Evolutionary conservation across 2,329 filamentous ascomycete species (phyloP), one percentile per base, ranked within the genome.

Genomic region (Trichoderma sp.): DNA sequence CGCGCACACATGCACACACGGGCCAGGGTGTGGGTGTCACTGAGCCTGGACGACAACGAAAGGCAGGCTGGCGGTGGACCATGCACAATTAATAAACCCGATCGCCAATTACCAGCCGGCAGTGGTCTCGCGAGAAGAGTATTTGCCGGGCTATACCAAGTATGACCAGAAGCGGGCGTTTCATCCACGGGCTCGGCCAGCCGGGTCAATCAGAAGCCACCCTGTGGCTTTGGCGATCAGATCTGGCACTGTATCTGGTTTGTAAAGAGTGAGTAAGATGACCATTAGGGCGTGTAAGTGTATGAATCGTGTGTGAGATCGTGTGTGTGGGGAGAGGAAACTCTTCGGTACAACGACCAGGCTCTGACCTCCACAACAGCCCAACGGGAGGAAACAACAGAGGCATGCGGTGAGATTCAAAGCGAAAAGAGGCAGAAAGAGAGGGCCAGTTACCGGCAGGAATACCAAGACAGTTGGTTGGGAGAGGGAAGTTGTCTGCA

Each of bases 21-120:
- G 57, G 26, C 34, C 55, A 34, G 12, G 57, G 39, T 62, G 66
- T 36, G 66, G 66, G 66, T 62, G 55, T 43, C 66, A 69, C 66
- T 34, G 64, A 62, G 57, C 28, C 43, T 34, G 39, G 39, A 68
- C 50, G 28, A 20, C 30, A 36, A 32, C 23, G n/a, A 47, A 13
- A 23, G 47, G 50, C 32, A 13, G 53, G 28, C 34, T 26, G 55
- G 64, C 20, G 34, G 64, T 57, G 64, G 32, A 43, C 64, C 23
- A 58, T 67, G 64, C 12, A 67, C 64, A 57, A 43, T n/a, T 39
- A 57, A 32, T 20, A 32, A 67, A 34, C 34, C 23, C 20, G 50
- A 43, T 43, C 64, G 57, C 57, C 36, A 53, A 43, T 28, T 20
- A 30, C 17, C n/a, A 50, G 66, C 26, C n/a, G 28, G 57, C 28